Base-by-base conservation (phyloP, 2,329 filamentous ascomycete genomes). In the Emericellopsis cladophorae region DNA sequence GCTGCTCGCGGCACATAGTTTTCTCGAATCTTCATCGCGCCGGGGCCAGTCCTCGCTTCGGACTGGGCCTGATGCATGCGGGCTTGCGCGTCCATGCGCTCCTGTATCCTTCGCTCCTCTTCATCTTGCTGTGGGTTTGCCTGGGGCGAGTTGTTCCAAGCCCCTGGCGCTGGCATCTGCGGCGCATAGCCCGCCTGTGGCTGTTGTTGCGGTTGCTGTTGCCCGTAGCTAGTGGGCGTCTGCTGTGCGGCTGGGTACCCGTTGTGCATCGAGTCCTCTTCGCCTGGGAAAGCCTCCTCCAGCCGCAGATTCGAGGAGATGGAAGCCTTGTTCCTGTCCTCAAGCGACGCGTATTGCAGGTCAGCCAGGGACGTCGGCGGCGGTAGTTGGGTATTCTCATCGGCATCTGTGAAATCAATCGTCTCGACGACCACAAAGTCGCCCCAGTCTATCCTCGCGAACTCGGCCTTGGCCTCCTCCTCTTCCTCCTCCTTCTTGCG, bases 391-490 rank as follows among this genome's bases (percentile, higher is more conserved):
- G 80, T 78, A 47, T 84, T 76, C 49, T 95, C 89, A 58, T 98
- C 92, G 32, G 77, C 75, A 50, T 95, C 89, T 44, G 79, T 88
- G 60, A 98, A 98, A 14, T 87, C 71, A 41, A 98, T 89, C 1
- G 89, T 95, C 61, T 95, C 92, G 36, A 95, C 88, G 16, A 98
- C 84, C 29, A 90, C 81, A 52, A 98, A 98, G 57, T 96, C 90
- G 55, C 94, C 86, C 92, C 92, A 98, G 60, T 98, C 92, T 47
- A 98, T 92, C 51, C 92, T 83, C 1, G 84, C 83, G 59, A 92
- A 79, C 41, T 77, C 69, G 18, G 72, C 65, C 53, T 81, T 80
- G 58, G 95, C 85, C 53, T 87, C 79, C 55, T 93, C 84, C 33
- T 82, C 83, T 47, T 89, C 79, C 54, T 93, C 87, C 53, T 94